These are phyloP conservation scores for Aspergillus sojae DNA, from an alignment of 2,329 filamentous ascomycete species.

Conservation along the genomic window DNA sequence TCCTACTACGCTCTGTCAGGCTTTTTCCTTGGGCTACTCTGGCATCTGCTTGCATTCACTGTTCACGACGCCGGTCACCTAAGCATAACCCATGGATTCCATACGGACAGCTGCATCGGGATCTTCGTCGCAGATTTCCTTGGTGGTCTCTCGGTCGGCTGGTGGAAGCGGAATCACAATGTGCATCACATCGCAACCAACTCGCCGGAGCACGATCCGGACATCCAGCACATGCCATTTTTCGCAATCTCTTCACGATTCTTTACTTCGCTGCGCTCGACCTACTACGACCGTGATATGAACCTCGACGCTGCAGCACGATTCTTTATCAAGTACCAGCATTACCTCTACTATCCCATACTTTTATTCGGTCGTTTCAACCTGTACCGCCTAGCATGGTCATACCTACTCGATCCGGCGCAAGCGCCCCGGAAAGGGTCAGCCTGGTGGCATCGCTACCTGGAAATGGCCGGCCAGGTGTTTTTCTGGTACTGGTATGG, in stretches of 20 bases:
- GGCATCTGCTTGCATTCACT: conserved; percentile 93
- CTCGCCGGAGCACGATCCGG: conserved; percentile 90
- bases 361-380: conserved; percentile 84
- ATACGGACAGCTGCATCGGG: conserved; percentile 78
- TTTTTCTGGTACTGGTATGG: conserved; percentile 90
- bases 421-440: conserved; percentile 73
- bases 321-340: conserved; percentile 69
- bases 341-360: conserved; percentile 81
- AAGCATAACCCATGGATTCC: conserved; percentile 92
- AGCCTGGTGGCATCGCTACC: conserved; percentile 79
- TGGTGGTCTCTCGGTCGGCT: conserved; percentile 85
- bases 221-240: conserved; percentile 89
- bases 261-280: conserved; percentile 60
- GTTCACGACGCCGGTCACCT: conserved; percentile 97
- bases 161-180: conserved; percentile 98
- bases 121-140: conserved; percentile 89
- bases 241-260: conserved; percentile 76
- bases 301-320: conserved; percentile 74
- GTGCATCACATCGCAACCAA: conserved; percentile 97
- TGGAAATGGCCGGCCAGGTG: conserved; percentile 74
- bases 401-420: conserved; percentile 67
- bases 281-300: conserved; percentile 83
- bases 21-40: conserved; percentile 76
- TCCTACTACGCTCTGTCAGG: conserved; percentile 53
- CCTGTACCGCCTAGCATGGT: conserved; percentile 79